phyloP scores from a whole-genome alignment of 2,329 filamentous ascomycete species.

The Hypoxylon sp. region DNA sequence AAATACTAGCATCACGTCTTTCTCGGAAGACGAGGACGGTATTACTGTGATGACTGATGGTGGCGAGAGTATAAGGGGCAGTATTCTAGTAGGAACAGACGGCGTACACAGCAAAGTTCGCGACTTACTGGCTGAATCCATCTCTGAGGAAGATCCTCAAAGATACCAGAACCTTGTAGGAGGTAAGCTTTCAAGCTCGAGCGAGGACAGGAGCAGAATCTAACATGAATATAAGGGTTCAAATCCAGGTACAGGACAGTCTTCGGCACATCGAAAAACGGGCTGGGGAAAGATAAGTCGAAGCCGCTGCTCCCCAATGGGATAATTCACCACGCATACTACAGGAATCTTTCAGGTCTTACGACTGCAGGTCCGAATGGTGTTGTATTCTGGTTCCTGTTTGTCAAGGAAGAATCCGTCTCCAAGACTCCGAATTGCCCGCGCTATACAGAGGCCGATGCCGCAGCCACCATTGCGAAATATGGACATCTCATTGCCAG shows the following conservation, averaged over 20 bases:
- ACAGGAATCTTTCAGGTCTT: slow-evolving; percentile 22
- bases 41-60: slow-evolving; percentile 23
- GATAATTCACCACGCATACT: slow-evolving; percentile 22
- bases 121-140: slow-evolving; percentile 12
- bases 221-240: too few relatives aligned
- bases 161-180: slow-evolving; percentile 16
- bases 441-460: slow-evolving; percentile 24
- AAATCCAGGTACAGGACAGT: slow-evolving; percentile 25
- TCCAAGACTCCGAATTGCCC: slow-evolving; percentile 17
- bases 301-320: slow-evolving; percentile 14
- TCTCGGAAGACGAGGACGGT: slow-evolving; percentile 15
- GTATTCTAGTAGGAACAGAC: slow-evolving; percentile 32
- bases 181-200: not conserved
- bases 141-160: slow-evolving; percentile 8
- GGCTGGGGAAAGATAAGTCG: not conserved
- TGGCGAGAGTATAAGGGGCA: slow-evolving; percentile 23
- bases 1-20: slow-evolving; percentile 21
- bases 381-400: slow-evolving; percentile 34
- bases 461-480: slow-evolving; percentile 25
- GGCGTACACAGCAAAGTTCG: slow-evolving; percentile 32
- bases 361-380: slow-evolving; percentile 12
- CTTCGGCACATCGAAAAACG: slow-evolving; percentile 29
- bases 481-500: slow-evolving; percentile 12
- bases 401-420: slow-evolving; percentile 20
- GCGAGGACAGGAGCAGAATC: not conserved